phyloP scores from a whole-genome alignment of 1,284 basidiomycete genomes.

The Ceratobasidium sp. region DNA sequence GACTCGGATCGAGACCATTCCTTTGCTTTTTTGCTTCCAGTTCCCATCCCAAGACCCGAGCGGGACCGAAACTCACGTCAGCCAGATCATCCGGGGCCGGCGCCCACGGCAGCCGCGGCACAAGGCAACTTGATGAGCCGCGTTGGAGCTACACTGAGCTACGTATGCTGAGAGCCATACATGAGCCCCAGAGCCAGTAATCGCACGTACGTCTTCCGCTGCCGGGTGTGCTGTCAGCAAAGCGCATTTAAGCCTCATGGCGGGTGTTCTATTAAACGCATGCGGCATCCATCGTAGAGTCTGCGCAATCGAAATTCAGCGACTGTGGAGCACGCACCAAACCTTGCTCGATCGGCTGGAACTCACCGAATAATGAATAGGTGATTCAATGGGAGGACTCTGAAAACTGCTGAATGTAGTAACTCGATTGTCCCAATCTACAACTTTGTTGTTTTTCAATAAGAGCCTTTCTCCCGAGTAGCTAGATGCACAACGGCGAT shows the following conservation, averaged over 20 bases:
- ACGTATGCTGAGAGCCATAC: slow-evolving; percentile 16
- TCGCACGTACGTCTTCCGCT: background rate
- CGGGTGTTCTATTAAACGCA: slow-evolving; percentile 23
- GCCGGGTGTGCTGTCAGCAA: background rate
- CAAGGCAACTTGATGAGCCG: no score
- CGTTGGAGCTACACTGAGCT: background rate
- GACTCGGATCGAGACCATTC: no score
- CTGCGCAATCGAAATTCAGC: slow-evolving; percentile 8
- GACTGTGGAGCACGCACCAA: no score
- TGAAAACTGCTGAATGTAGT: no score
- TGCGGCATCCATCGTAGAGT: background rate
- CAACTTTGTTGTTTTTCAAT: no score
- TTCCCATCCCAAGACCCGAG: slow-evolving; percentile 12
- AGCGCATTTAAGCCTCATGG: slow-evolving; percentile 8
- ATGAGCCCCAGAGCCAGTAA: background rate
- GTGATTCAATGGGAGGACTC: no score
- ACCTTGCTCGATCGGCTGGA: no score
- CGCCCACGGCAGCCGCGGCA: no score
- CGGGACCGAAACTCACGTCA: slow-evolving; percentile 13
- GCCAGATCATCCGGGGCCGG: background rate
- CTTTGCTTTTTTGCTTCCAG: slow-evolving; percentile 22
- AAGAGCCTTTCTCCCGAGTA: no score
- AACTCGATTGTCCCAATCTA: no score
- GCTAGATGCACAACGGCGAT: no score
- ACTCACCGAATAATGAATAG: no score